Evolutionary conservation across 73 alveolate species (phyloP), one percentile per base, ranked within the genome.

Genomic region (Paramecium sonneborni): DNA sequence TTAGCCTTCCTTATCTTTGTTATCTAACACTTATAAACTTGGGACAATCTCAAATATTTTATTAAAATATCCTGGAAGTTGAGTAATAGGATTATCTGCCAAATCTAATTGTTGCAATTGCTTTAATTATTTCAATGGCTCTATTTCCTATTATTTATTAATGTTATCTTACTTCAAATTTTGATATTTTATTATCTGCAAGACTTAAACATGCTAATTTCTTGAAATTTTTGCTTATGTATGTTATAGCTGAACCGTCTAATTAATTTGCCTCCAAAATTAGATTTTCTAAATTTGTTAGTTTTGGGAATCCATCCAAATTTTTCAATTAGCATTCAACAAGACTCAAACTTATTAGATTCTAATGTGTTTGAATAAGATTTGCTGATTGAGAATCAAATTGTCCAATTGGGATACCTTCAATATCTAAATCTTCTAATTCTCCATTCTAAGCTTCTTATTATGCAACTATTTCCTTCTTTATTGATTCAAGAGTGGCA

Each of bases 291-390:
- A 79, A 39, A 11, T 38, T 41, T 23, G n/a, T 32, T 3, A 79
- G 2, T 20, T 41, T 79, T 4, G 90, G 90, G 74, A 79, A 79
- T 79, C 90, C 90, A 4, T 79, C 90, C 7, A 79, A 34, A n/a
- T 57, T 79, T 41, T 21, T 44, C 24, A 79, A 76, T 23, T 34
- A 10, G 14, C 90, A 79, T 10, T 44, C 55, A 10, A 32, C 44
- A 44, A 79, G 43, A 18, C 55, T 62, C 76, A 79, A 38, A 44
- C 76, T 79, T 10, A 24, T 11, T 1, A 79, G 28, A 20, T 79
- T 24, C 44, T 57, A 62, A 44, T 79, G 55, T 43, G 39, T 6
- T 20, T 39, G 28, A 44, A 79, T 38, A 9, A 79, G 39, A 24
- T 28, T 23, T 18, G 90, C 90, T 11, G 55, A 21, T 46, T 79